Base-by-base conservation (phyloP, 768 basidiomycete genomes). In the Amanita subjunquillea region DNA sequence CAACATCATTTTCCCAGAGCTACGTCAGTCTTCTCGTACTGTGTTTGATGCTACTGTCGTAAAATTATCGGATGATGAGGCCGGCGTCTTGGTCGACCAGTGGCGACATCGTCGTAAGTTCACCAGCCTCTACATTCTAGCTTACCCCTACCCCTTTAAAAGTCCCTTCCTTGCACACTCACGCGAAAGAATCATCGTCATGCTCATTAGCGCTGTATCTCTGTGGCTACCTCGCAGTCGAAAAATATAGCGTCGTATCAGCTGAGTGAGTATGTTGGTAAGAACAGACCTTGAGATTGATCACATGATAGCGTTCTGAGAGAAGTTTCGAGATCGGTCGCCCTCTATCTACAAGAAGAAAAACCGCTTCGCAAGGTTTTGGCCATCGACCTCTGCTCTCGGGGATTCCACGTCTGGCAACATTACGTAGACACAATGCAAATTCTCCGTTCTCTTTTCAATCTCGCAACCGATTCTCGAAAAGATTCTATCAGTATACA, bases 321-420 rank as follows among this genome's bases (percentile, higher is more conserved):
- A 22, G 87, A 94, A 57, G 82, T 92, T 48, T 83, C 94, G 0
- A 85, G 85, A 60, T 95, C 92, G 0, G 79, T 97, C 51, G 73
- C 77, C 0, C 58, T 84, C 7, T 93, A 86, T 60, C 73, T 99
- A 10, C 77, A 90, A 50, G 84, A 90, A 54, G 82, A 86, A 46
- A 69, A 74, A 6, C 82, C 83, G 0, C 72, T 72, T 1, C 79
- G 88, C 63, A 72, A 85, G 6, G 72, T 80, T 3, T 72, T 93
- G 10, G 91, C 89, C 0, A 83, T 96, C 56, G 95, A 98, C 60
- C 72, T 97, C 8, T 92, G 90, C 59, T 85, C 88, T 1, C 82
- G 88, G 42, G 95, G 95, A 0, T 98, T 97, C 63, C 78, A 85
- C 42, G 82, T 94, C 46, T 98, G 94, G 93, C 92, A 96, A 61